Conservation (phyloP, 225 moss, liverwort and hornwort species). For the Ulota crispa region DNA sequence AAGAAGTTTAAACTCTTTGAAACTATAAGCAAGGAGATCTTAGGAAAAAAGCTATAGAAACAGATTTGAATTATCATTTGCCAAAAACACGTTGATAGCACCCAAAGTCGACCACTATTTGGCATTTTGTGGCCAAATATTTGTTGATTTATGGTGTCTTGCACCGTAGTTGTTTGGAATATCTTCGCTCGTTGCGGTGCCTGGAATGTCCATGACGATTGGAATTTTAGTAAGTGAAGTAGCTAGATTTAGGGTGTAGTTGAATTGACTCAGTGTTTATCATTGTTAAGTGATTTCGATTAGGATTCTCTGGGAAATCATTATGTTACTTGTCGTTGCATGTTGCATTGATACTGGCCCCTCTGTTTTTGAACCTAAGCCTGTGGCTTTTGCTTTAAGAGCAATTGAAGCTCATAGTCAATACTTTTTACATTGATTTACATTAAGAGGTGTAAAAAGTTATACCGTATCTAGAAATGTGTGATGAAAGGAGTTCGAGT, state of each 20-base stretch:
- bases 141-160: too few species aligned
- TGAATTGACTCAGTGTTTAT: neutral
- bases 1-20: too few species aligned
- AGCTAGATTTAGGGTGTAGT: constrained; percentile 28
- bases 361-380: neutral
- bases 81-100: too few species aligned
- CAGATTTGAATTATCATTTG: too few species aligned
- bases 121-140: too few species aligned
- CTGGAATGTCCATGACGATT: neutral
- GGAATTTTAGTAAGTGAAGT: neutral
- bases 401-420: neutral
- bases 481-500: neutral
- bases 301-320: neutral
- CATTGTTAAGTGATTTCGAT: neutral
- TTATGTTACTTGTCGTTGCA: neutral
- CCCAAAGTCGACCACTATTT: too few species aligned
- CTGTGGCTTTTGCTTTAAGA: neutral
- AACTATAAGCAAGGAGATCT: too few species aligned
- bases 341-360: neutral
- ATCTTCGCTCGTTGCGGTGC: neutral
- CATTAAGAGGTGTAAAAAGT: neutral
- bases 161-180: neutral
- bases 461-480: neutral
- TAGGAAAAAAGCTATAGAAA: too few species aligned
- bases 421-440: too few species aligned